A percentile compares a stretch with the other conserved stretches of the same genome.
Evolutionary conservation across 495 filamentous ascomycete genomes (phyloP).

Genomic region (Trichocladium uniseriatum): DNA sequence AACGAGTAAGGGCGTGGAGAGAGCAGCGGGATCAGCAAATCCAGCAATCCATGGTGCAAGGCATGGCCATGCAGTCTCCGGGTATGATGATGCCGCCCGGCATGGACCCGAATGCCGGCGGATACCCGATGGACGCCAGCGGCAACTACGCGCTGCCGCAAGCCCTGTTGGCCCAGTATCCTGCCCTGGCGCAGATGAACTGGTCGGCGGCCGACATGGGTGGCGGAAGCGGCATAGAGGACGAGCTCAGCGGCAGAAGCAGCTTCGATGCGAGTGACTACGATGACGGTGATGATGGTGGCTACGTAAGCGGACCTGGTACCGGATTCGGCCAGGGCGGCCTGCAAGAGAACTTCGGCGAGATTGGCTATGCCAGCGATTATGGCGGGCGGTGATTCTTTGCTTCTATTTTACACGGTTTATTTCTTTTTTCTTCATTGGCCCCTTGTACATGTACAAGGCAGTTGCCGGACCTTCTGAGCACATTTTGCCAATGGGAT

Average conservation of each 20-base stretch:
- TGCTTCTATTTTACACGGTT: neutral
- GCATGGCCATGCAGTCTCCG: constrained; percentile 34
- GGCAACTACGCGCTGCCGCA: constrained; percentile 68
- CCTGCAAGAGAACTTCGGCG: constrained; percentile 41
- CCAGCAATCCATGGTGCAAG: constrained; percentile 44
- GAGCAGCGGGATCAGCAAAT: constrained; percentile 60
- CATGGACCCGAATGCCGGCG: constrained; percentile 36
- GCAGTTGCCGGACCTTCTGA: neutral
- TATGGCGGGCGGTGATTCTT: constrained; percentile 35
- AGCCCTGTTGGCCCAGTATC: constrained; percentile 83
- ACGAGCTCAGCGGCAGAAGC: constrained; percentile 71
- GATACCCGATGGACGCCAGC: constrained; percentile 42
- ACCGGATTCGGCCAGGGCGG: constrained; percentile 41
- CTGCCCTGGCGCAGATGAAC: constrained; percentile 72
- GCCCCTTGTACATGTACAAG: neutral
- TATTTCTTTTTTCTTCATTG: neutral
- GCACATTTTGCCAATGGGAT: neutral
- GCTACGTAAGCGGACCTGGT: constrained; percentile 47
- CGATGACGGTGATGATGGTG: constrained; percentile 51
- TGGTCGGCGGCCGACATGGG: constrained; percentile 57
- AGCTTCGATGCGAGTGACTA: constrained; percentile 85
- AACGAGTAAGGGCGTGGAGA: constrained; percentile 58
- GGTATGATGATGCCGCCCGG: constrained; percentile 33
- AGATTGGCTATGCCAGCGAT: constrained; percentile 46
- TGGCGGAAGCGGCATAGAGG: constrained; percentile 50